These are phyloP conservation scores for Lepidium aucheri DNA, from an alignment of 345 rosid genomes.

Conservation along the genomic window DNA sequence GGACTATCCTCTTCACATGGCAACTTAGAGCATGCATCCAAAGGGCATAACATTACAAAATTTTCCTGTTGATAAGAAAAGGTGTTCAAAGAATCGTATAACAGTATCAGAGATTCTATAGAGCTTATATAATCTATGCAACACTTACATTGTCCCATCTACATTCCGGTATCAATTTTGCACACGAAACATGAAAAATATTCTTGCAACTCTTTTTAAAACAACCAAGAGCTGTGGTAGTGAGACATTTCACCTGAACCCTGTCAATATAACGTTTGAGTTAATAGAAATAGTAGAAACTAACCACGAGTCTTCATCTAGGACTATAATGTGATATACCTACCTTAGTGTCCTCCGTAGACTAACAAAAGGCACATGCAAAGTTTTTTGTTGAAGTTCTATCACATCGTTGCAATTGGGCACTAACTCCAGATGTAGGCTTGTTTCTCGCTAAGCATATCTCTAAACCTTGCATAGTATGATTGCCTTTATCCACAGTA, in stretches of 20 bases:
- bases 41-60: too few relatives aligned
- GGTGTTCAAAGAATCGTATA: background rate
- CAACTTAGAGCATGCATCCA: slow-evolving; percentile 41
- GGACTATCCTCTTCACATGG: slow-evolving; percentile 44
- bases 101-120: background rate
- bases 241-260: slow-evolving; percentile 79
- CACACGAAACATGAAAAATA: slow-evolving; percentile 74
- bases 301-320: background rate
- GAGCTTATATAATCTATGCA: background rate
- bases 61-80: background rate
- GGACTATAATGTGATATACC: background rate
- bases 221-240: slow-evolving; percentile 91
- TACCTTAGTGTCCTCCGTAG: slow-evolving; percentile 70
- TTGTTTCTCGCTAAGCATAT: slow-evolving; percentile 23
- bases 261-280: slow-evolving; percentile 27
- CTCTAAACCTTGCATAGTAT: slow-evolving; percentile 5
- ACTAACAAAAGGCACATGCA: slow-evolving; percentile 73
- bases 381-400: slow-evolving; percentile 3
- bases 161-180: slow-evolving; percentile 57
- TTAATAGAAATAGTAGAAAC: background rate
- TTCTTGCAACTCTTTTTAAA: slow-evolving; percentile 63
- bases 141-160: slow-evolving; percentile 83
- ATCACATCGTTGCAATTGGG: slow-evolving; percentile 33
- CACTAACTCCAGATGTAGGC: slow-evolving; percentile 12
- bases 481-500: background rate